These are phyloP conservation scores for Nyctanthes arbortristis DNA, from an alignment of 257 asterid genomes.

Conservation along the genomic window DNA sequence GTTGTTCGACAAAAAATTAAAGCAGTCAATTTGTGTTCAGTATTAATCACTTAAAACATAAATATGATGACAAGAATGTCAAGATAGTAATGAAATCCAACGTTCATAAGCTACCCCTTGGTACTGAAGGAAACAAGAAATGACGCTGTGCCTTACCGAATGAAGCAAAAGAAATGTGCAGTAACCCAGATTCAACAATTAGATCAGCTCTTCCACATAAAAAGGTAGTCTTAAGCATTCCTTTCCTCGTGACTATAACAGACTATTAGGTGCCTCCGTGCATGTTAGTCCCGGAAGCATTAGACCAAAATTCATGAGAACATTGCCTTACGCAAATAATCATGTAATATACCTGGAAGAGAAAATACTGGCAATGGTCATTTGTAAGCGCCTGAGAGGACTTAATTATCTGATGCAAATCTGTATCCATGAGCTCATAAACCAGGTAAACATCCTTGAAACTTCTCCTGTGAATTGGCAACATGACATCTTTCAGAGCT, in stretches of 20 bases:
- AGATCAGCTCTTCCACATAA: too few species aligned
- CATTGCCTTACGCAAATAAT: background rate
- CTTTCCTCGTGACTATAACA: background rate
- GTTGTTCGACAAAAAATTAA: background rate
- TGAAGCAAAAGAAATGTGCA: background rate
- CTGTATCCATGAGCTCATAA: constrained; percentile 69
- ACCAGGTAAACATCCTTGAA: constrained; percentile 64
- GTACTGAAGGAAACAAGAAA: background rate
- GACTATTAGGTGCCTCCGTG: background rate
- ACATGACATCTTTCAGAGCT: constrained; percentile 61
- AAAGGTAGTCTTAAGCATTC: background rate
- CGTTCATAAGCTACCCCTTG: background rate
- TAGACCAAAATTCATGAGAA: background rate
- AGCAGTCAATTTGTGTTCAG: background rate
- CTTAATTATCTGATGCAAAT: constrained; percentile 61
- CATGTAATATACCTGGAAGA: constrained; percentile 48
- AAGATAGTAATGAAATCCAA: background rate
- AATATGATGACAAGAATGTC: background rate
- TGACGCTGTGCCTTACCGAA: background rate
- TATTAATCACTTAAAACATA: background rate
- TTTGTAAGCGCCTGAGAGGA: constrained; percentile 60
- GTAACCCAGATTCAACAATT: background rate
- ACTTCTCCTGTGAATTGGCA: constrained; percentile 50
- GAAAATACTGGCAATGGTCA: constrained; percentile 67
- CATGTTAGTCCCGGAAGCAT: background rate